Conservation (phyloP, 1,284 basidiomycete species). For the Cyathus olla region DNA sequence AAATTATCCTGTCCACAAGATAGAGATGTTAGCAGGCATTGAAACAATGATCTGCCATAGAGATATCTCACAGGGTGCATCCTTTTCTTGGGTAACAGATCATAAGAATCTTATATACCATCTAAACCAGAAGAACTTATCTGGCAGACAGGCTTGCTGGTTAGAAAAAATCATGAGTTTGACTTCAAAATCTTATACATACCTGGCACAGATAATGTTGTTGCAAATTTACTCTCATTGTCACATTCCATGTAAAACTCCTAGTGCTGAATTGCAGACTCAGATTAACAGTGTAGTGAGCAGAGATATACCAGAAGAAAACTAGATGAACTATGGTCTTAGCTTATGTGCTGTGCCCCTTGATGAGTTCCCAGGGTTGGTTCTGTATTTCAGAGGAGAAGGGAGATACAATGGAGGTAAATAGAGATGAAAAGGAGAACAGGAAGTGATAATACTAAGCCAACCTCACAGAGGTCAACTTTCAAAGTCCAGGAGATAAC, state of each 20-base stretch:
- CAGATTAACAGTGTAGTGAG: too few relatives aligned
- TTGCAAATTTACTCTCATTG: constrained; percentile 36
- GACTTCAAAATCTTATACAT: constrained; percentile 36
- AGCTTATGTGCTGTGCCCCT: too few relatives aligned
- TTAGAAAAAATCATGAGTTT: constrained; percentile 39
- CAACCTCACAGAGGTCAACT: too few relatives aligned
- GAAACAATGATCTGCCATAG: constrained; percentile 40
- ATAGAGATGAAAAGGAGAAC: too few relatives aligned
- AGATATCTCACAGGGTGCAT: constrained; percentile 36
- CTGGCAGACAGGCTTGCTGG: constrained; percentile 45
- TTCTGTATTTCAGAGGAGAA: too few relatives aligned
- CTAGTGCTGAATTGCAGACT: constrained; percentile 19
- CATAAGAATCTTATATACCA: constrained; percentile 45
- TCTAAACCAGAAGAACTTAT: constrained; percentile 38
- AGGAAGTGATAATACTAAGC: too few relatives aligned
- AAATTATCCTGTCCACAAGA: constrained; percentile 48
- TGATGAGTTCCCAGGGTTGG: too few relatives aligned
- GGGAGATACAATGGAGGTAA: too few relatives aligned
- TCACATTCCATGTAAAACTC: constrained; percentile 27
- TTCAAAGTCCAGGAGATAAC: too few relatives aligned
- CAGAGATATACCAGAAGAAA: too few relatives aligned
- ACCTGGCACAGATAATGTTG: constrained; percentile 29
- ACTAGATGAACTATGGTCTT: too few relatives aligned
- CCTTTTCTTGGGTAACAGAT: constrained; percentile 45
- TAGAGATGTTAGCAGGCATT: constrained; percentile 44